phyloP scores from a whole-genome alignment of 2,329 filamentous ascomycete species.

The Colletotrichum sp. region DNA sequence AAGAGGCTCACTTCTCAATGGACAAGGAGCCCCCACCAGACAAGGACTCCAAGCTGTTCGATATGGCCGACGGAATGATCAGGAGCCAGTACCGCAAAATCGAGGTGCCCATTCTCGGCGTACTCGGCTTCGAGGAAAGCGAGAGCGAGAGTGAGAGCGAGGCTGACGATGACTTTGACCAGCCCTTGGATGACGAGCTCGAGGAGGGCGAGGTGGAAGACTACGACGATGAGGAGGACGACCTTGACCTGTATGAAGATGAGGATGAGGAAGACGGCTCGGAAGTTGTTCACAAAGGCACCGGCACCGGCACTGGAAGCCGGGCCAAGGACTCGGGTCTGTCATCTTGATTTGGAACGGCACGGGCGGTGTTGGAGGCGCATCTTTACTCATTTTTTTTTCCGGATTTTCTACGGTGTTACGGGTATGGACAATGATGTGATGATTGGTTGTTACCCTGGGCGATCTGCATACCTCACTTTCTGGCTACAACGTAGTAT shows the following conservation, averaged over 20 bases:
- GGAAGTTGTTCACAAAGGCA: conserved; percentile 16
- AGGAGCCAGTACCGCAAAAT: conserved; percentile 51
- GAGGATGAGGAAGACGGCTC: conserved; percentile 20
- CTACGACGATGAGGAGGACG: conserved; percentile 28
- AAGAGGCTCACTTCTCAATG: conserved; percentile 46
- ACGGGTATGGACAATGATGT: conserved; percentile 12
- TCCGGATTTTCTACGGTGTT: not conserved
- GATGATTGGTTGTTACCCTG: conserved; percentile 12
- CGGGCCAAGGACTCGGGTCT: conserved; percentile 15
- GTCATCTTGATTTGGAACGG: conserved; percentile 15
- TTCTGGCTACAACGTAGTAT: not conserved
- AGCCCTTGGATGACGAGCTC: conserved; percentile 29
- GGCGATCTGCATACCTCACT: conserved; percentile 16
- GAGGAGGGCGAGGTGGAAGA: conserved; percentile 30
- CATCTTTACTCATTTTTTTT: not conserved
- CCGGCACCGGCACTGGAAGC: conserved; percentile 20
- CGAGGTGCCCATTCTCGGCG: conserved; percentile 50
- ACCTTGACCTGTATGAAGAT: conserved; percentile 22
- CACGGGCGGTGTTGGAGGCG: not conserved
- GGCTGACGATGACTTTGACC: conserved; percentile 27
- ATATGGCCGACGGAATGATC: conserved; percentile 52
- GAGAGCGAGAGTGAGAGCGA: conserved; percentile 41
- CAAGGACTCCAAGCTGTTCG: conserved; percentile 47
- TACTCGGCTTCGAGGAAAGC: conserved; percentile 49
- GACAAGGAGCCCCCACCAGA: conserved; percentile 43